Conservation (phyloP, 2,329 filamentous ascomycete species). For the Neurospora sp. region DNA sequence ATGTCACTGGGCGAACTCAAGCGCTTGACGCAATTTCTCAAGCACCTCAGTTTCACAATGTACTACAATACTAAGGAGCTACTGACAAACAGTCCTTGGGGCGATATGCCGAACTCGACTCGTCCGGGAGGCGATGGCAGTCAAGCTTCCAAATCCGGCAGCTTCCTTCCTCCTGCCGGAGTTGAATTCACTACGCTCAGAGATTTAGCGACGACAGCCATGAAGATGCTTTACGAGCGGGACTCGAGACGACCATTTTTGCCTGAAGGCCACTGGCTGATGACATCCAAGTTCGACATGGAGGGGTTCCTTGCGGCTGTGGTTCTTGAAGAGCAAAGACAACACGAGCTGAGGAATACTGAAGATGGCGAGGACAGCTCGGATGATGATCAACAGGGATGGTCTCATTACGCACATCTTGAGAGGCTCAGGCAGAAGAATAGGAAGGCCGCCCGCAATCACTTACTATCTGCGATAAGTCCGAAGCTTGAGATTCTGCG, state of each 20-base stretch:
- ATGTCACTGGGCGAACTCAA: slow-evolving; percentile 64
- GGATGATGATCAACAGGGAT: slow-evolving; percentile 35
- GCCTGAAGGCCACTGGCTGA: slow-evolving; percentile 81
- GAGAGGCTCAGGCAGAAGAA: slow-evolving; percentile 56
- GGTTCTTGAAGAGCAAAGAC: slow-evolving; percentile 76
- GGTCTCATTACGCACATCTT: slow-evolving; percentile 53
- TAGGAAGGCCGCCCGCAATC: slow-evolving; percentile 56
- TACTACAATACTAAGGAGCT: slow-evolving; percentile 73
- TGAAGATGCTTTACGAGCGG: slow-evolving; percentile 85
- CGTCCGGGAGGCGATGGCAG: neutral
- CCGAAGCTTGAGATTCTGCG: slow-evolving; percentile 84
- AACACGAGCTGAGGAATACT: slow-evolving; percentile 55
- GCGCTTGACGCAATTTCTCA: slow-evolving; percentile 70
- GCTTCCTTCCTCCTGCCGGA: slow-evolving; percentile 45
- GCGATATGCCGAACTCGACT: neutral
- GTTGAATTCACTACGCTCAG: slow-evolving; percentile 73
- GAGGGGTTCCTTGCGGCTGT: slow-evolving; percentile 78
- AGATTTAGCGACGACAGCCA: slow-evolving; percentile 65
- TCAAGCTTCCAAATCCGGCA: slow-evolving; percentile 12
- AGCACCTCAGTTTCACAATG: slow-evolving; percentile 80
- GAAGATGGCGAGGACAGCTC: slow-evolving; percentile 33
- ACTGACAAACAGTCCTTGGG: slow-evolving; percentile 16
- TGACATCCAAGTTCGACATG: slow-evolving; percentile 84
- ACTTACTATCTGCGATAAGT: slow-evolving; percentile 67
- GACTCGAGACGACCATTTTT: slow-evolving; percentile 84